Conservation (phyloP, 2,329 filamentous ascomycete genomes). For the Aspergillus japonicus region DNA sequence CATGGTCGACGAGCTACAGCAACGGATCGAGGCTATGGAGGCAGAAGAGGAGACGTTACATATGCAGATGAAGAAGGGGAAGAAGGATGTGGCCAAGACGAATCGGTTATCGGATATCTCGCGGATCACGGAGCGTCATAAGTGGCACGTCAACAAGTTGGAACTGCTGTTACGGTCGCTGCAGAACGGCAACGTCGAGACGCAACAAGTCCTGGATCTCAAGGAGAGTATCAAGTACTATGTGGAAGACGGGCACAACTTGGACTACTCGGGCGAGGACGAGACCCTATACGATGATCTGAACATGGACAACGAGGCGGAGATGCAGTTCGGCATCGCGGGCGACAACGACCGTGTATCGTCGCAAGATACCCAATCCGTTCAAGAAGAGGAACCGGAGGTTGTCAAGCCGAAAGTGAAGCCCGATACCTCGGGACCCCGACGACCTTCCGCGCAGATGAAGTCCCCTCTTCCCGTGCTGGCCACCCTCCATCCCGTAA, state of each 20-base stretch:
- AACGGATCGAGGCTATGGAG: slow-evolving; percentile 89
- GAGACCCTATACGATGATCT: slow-evolving; percentile 95
- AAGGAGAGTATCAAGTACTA: slow-evolving; percentile 96
- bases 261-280: slow-evolving; percentile 84
- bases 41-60: slow-evolving; percentile 85
- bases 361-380: slow-evolving; percentile 91
- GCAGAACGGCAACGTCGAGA: slow-evolving; percentile 88
- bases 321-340: slow-evolving; percentile 78
- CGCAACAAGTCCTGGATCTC: slow-evolving; percentile 80
- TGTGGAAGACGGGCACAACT: slow-evolving; percentile 81
- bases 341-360: slow-evolving; percentile 82
- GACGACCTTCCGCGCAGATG: slow-evolving; percentile 82
- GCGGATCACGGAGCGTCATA: slow-evolving; percentile 81
- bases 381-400: slow-evolving; percentile 79
- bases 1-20: slow-evolving; percentile 89
- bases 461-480: slow-evolving; percentile 93
- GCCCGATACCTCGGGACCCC: slow-evolving; percentile 58
- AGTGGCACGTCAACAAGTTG: slow-evolving; percentile 92
- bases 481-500: slow-evolving; percentile 75
- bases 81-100: slow-evolving; percentile 77
- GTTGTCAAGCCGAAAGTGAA: slow-evolving; percentile 55
- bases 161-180: slow-evolving; percentile 86
- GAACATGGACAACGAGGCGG: slow-evolving; percentile 79
- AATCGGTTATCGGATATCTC: slow-evolving; percentile 88
- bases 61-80: slow-evolving; percentile 90